phyloP scores from a whole-genome alignment of 257 asterid genomes.

The Eucommia ulmoides region DNA sequence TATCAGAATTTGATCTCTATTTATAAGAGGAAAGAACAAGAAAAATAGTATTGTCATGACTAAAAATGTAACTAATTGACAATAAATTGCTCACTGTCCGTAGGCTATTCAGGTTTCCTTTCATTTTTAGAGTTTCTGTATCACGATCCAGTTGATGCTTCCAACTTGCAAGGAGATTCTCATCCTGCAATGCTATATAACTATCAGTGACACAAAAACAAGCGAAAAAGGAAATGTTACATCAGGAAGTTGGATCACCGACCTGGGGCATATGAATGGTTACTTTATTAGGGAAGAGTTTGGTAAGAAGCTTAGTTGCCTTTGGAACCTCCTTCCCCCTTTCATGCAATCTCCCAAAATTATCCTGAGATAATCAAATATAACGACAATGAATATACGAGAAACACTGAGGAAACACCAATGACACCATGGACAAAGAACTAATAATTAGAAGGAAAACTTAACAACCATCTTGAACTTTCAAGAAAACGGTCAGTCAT shows the following conservation, averaged over 20 bases:
- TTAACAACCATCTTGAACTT: too few relatives aligned
- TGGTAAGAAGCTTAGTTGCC: constrained; percentile 64
- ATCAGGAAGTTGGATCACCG: constrained; percentile 10
- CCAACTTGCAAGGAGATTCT: constrained; percentile 68
- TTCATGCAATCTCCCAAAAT: constrained; percentile 74
- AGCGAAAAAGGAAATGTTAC: constrained; percentile 2
- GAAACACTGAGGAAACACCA: too few relatives aligned
- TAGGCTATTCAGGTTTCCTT: constrained; percentile 62
- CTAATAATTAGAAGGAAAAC: too few relatives aligned
- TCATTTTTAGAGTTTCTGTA: constrained; percentile 64
- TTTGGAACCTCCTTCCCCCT: constrained; percentile 67
- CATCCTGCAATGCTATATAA: constrained; percentile 44
- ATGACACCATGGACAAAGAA: too few relatives aligned
- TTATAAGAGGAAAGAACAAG: too few relatives aligned
- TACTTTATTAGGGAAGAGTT: constrained; percentile 84
- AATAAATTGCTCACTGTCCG: constrained; percentile 50
- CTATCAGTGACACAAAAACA: constrained; percentile 5
- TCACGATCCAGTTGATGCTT: constrained; percentile 78
- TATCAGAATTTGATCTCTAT: too few relatives aligned
- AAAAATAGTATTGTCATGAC: too few relatives aligned
- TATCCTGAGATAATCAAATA: constrained; percentile 42
- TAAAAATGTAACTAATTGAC: neutral
- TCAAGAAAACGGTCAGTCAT: too few relatives aligned
- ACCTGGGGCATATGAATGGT: constrained; percentile 83
- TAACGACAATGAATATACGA: too few relatives aligned